Evolutionary conservation across 768 basidiomycete genomes (phyloP), one percentile per base, ranked within the genome.

Genomic region (Coprinellus aureogranulatus): DNA sequence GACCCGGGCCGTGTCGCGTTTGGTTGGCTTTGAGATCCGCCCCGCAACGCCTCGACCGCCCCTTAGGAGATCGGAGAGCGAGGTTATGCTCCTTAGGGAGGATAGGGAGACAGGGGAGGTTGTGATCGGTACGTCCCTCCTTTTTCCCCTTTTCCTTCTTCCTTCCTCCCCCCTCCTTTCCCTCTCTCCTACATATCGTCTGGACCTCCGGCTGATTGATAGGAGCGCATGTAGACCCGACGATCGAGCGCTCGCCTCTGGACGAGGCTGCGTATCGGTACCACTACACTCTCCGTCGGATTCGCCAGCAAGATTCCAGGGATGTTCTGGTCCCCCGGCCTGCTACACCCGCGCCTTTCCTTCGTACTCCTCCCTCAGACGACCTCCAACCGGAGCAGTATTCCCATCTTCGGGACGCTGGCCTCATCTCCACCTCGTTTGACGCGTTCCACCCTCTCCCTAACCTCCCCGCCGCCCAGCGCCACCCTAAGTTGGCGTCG

Each of bases 361-460:
- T n/a, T n/a, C n/a, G n/a, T n/a, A 44, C 48, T 16, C 28, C 48
- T 6, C 34, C 34, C 23, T 4, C 27, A 4, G 23, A n/a, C 34
- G 34, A 39, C 25, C 18, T 22, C 8, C 16, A 8, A 4, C 20
- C 34, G 11, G 31, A 52, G 18, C 31, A 52, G 4, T 39, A 37
- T 23, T 31, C 50, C 10, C 50, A 25, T n/a, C 30, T 52, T 16
- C 50, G 50, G 16, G 50, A 52, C 3, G 25, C 12, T 12, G 50
- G 50, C 4, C 50, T 52, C 50, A 39, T 52, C n/a, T 52, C 50
- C 23, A 37, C 50, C 5, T 52, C 50, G 4, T 52, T 52, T 20
- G 50, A 39, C 34, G 34, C 34, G 9, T 52, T 20, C 22, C 3
- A 20, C 5, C 50, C 50, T 11, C 27, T 39, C 30, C 31, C 23